Evolutionary conservation across 2,329 filamentous ascomycete genomes (phyloP).

Genomic region (Rutstroemia sp.): DNA sequence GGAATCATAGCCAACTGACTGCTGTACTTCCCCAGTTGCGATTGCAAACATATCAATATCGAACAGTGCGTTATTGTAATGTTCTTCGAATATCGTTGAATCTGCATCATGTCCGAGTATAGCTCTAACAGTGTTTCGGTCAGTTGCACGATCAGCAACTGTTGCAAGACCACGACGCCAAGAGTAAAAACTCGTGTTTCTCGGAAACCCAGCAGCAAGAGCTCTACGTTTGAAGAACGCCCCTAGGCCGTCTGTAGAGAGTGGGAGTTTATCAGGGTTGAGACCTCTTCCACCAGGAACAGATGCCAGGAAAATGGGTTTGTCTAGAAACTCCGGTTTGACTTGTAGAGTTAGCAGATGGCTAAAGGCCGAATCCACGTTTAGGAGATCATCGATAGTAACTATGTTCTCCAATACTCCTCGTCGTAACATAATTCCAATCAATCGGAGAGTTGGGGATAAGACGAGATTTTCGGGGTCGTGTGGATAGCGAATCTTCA

Average conservation of each 20-base stretch:
- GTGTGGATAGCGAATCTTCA: not conserved
- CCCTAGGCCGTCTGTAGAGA: not conserved
- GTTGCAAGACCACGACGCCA: not conserved
- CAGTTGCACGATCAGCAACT: not conserved
- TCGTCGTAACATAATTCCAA: not conserved
- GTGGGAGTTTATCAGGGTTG: not conserved
- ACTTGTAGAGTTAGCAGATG: no score
- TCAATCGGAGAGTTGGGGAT: not conserved
- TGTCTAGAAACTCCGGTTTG: no score
- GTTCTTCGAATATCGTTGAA: no score
- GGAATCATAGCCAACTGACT: no score
- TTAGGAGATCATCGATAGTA: not conserved
- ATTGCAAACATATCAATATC: no score
- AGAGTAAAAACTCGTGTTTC: not conserved
- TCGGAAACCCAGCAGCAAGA: not conserved
- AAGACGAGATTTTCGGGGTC: not conserved
- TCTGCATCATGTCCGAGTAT: not conserved
- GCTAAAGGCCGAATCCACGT: no score
- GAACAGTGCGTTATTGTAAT: no score
- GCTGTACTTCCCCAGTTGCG: no score
- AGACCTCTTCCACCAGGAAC: not conserved
- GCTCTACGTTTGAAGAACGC: not conserved
- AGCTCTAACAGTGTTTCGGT: not conserved
- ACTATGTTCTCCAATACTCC: not conserved
- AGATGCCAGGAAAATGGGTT: no score